Conservation (phyloP, 306 rosid genomes). For the Pterocarpus santalinus region DNA sequence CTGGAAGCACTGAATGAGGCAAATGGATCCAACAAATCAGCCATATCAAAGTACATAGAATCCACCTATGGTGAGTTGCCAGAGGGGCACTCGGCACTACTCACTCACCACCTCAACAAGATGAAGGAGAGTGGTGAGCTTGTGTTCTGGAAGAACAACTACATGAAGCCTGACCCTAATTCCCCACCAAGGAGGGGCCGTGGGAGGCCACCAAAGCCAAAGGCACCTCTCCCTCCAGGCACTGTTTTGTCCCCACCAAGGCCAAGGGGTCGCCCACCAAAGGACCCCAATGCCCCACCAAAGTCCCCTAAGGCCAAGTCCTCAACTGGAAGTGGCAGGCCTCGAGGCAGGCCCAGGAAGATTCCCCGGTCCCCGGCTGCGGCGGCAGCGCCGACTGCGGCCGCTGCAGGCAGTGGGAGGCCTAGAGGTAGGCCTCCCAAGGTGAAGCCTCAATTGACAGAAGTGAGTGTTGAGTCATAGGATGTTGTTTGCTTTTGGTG, state of each 20-base stretch:
- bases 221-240: conserved; percentile 46
- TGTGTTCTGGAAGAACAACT: conserved; percentile 76
- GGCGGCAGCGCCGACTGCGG: neutral
- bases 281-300: conserved; percentile 75
- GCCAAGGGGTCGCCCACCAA: conserved; percentile 83
- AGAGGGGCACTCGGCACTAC: conserved; percentile 61
- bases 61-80: conserved; percentile 74
- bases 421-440: conserved; percentile 90
- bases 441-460: conserved; percentile 70
- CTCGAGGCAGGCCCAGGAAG: conserved; percentile 87
- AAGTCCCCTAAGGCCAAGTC: conserved; percentile 61
- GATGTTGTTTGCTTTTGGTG: neutral
- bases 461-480: conserved; percentile 72
- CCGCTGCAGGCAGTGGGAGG: conserved; percentile 44
- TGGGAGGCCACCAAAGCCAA: conserved; percentile 88
- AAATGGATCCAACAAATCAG: conserved; percentile 74
- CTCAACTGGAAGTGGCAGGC: conserved; percentile 63
- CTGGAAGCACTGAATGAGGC: conserved; percentile 63
- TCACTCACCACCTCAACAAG: conserved; percentile 65
- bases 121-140: conserved; percentile 82
- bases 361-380: conserved; percentile 48
- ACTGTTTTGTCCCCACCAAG: conserved; percentile 49
- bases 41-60: conserved; percentile 77
- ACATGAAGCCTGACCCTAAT: conserved; percentile 68
- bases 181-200: conserved; percentile 89